Evolutionary conservation across 2,329 filamentous ascomycete genomes (phyloP).

Genomic region (Zymoseptoria tritici): DNA sequence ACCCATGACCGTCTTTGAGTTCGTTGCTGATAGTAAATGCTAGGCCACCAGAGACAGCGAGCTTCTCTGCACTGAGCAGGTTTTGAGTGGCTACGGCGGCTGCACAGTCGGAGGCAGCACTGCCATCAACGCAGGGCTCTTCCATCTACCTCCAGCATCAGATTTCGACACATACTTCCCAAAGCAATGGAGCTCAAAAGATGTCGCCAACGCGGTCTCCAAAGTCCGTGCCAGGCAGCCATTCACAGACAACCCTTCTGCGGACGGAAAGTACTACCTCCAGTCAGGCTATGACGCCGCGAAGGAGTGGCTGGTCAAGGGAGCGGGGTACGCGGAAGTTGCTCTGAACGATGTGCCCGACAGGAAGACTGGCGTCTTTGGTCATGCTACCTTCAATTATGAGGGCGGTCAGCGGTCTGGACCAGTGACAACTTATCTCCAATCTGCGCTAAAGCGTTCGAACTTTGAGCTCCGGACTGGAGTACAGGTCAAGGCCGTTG

Average conservation of each 20-base stretch:
- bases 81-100: constrained; percentile 35
- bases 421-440: constrained; percentile 46
- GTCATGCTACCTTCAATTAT: constrained; percentile 23
- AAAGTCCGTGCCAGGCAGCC: constrained; percentile 41
- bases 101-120: constrained; percentile 52
- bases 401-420: constrained; percentile 40
- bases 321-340: constrained; percentile 42
- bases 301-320: constrained; percentile 45
- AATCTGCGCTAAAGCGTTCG: constrained; percentile 43
- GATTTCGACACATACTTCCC: constrained; percentile 54
- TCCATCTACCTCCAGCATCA: constrained; percentile 50
- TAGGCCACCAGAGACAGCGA: constrained; percentile 13
- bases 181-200: constrained; percentile 44
- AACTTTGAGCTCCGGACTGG: constrained; percentile 52
- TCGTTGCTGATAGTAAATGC: background rate
- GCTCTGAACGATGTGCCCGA: constrained; percentile 41
- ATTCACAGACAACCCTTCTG: constrained; percentile 52
- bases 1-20: background rate
- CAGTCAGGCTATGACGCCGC: constrained; percentile 43
- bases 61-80: constrained; percentile 37
- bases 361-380: constrained; percentile 49
- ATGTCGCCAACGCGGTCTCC: constrained; percentile 41
- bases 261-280: constrained; percentile 50
- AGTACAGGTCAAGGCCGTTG: constrained; percentile 36
- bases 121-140: constrained; percentile 55